Conservation (phyloP, 371 early-diverging fungal species). For the Lichtheimia ornata region DNA sequence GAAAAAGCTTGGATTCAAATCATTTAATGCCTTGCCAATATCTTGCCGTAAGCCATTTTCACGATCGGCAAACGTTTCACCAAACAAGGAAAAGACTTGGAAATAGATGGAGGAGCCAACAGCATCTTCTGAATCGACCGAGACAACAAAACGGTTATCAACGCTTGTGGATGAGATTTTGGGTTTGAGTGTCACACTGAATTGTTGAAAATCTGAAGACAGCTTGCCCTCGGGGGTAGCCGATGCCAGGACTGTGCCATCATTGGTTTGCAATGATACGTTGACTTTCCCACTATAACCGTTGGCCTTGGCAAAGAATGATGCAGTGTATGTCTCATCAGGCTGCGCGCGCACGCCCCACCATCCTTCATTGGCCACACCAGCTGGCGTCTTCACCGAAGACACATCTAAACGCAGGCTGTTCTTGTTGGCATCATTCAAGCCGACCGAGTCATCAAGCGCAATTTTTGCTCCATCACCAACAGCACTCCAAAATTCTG, state of each 20-base stretch:
- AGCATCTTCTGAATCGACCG: constrained; percentile 11
- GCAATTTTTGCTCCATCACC: constrained; percentile 10
- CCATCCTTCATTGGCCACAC: constrained; percentile 25
- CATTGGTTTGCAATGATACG: constrained; percentile 16
- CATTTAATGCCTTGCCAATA: constrained; percentile 17
- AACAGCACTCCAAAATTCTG: constrained; percentile 12
- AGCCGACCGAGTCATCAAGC: constrained; percentile 2
- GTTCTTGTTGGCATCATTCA: constrained; percentile 22
- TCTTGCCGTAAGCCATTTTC: constrained; percentile 27
- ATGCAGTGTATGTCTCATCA: constrained; percentile 18
- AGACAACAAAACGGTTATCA: constrained; percentile 20
- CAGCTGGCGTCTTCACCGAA: constrained; percentile 9
- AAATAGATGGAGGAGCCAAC: constrained; percentile 20
- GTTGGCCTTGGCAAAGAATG: constrained; percentile 23
- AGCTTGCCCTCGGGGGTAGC: constrained; percentile 7
- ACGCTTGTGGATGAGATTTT: constrained; percentile 6
- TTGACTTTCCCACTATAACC: constrained; percentile 17
- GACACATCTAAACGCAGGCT: constrained; percentile 20
- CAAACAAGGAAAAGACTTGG: constrained; percentile 29
- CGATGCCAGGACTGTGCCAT: constrained; percentile 12
- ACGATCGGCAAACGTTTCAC: constrained; percentile 25
- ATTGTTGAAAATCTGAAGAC: constrained; percentile 16
- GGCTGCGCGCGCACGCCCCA: constrained; percentile 22
- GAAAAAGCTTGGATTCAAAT: constrained; percentile 23
- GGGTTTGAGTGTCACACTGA: constrained; percentile 10